Base-by-base conservation (phyloP, 2,329 filamentous ascomycete species). In the Thelonectria olida region DNA sequence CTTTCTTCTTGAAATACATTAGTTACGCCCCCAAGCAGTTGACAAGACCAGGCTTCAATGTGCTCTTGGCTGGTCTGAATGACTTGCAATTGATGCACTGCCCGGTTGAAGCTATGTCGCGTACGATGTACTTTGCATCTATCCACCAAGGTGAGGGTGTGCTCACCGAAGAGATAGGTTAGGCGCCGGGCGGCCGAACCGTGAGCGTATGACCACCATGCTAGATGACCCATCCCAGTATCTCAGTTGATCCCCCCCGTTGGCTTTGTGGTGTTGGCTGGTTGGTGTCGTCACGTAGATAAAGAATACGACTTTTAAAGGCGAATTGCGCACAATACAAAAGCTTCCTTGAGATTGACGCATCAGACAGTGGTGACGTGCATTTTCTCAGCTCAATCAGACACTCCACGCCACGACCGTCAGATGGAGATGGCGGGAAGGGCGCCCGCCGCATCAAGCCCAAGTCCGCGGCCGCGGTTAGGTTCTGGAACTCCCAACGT, bases 161-260 rank as follows among this genome's bases (percentile, higher is more conserved):
- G 42, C 31, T 48, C 27, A 54, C 44, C 36, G 22, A 28, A 34
- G n/a, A 39, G 52, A 48, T 27, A 15, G 5, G 36, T 19, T 45
- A 48, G 48, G 44, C 15, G 15, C 4, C 19, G 39, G 20, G 10
- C 22, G 10, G 7, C 23, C 19, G 7, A 34, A 34, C 23, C 25
- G 38, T 31, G 50, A 28, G 52, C 31, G 20, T 42, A 54, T 54
- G 52, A 54, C 52, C 41, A 54, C 41, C 52, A 23, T 25, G 19
- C n/a, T 19, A n/a, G 17, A 15, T 31, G 15, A 12, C 23, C 19
- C 41, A 12, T 31, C 38, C 28, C 31, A 54, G 20, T 8, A 44
- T 22, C 39, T 19, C 19, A 44, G 9, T 23, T 8, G 8, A n/a
- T 15, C 9, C 13, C 27, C 7, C 27, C 27, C n/a, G n/a, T n/a